A percentile compares a stretch with the other conserved stretches of the same genome.
phyloP scores from a whole-genome alignment of 257 asterid genomes.

The Galeopsis tetrahit region DNA sequence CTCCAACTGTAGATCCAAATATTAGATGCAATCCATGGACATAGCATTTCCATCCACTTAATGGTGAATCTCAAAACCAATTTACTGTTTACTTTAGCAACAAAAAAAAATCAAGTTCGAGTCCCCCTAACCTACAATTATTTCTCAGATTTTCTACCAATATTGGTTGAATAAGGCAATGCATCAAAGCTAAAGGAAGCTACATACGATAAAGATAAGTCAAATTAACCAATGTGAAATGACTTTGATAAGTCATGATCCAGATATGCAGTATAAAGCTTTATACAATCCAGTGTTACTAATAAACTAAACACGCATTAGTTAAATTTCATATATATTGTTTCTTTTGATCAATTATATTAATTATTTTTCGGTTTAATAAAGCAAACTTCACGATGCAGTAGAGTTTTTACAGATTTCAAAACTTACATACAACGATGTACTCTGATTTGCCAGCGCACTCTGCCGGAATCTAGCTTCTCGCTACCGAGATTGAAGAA shows the following conservation, averaged over 20 bases:
- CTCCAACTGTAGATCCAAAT: slow-evolving; percentile 27
- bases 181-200: background rate
- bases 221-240: background rate
- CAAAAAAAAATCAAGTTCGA: too few relatives aligned
- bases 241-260: background rate
- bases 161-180: background rate
- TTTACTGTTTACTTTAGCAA: background rate
- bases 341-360: background rate
- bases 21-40: background rate
- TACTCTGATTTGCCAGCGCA: background rate
- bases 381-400: background rate
- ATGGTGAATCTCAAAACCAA: background rate
- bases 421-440: background rate
- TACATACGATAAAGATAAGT: background rate
- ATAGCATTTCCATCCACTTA: slow-evolving; percentile 8
- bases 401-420: background rate
- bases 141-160: background rate
- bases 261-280: background rate
- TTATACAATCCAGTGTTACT: background rate
- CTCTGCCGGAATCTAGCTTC: slow-evolving; percentile 11
- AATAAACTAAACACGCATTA: background rate
- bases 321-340: background rate
- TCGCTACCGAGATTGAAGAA: background rate
- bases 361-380: background rate
- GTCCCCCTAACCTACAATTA: too few relatives aligned